Conservation (phyloP, 2,329 filamentous ascomycete genomes). For the Zymoseptoria passerinii region DNA sequence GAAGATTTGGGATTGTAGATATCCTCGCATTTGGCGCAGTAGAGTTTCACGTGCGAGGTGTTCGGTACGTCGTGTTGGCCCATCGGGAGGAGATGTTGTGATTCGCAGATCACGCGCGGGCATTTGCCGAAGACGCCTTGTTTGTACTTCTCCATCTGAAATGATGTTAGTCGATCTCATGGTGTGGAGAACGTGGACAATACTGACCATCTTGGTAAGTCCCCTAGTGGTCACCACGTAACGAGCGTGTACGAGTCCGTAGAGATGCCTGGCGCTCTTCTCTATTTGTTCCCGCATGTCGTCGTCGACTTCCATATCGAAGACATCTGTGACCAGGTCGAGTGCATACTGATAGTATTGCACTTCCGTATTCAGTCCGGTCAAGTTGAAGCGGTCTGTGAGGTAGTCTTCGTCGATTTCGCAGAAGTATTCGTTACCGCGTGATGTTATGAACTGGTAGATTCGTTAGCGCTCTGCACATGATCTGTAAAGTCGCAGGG, state of each 20-base stretch:
- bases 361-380: slow-evolving; percentile 91
- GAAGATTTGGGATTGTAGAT: slow-evolving; percentile 98
- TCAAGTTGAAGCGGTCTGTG: slow-evolving; percentile 96
- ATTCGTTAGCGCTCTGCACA: slow-evolving; percentile 7
- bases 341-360: slow-evolving; percentile 99
- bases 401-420: slow-evolving; percentile 99
- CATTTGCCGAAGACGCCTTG: slow-evolving; percentile 98
- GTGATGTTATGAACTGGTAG: slow-evolving; percentile 84
- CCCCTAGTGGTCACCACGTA: slow-evolving; percentile 96
- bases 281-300: slow-evolving; percentile 97
- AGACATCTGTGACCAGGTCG: slow-evolving; percentile 94
- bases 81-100: slow-evolving; percentile 88
- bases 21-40: slow-evolving; percentile 95
- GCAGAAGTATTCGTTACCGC: slow-evolving; percentile 98
- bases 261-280: slow-evolving; percentile 90
- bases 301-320: slow-evolving; percentile 97
- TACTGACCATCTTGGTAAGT: slow-evolving; percentile 83
- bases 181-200: background rate
- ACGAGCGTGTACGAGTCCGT: slow-evolving; percentile 88
- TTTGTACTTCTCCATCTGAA: slow-evolving; percentile 94
- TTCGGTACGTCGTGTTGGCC: slow-evolving; percentile 85
- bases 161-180: slow-evolving; percentile 1
- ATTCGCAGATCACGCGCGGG: slow-evolving; percentile 88
- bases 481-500: background rate
- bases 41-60: slow-evolving; percentile 87